phyloP scores from a whole-genome alignment of 495 filamentous ascomycete genomes.

The Penicillium steckii region DNA sequence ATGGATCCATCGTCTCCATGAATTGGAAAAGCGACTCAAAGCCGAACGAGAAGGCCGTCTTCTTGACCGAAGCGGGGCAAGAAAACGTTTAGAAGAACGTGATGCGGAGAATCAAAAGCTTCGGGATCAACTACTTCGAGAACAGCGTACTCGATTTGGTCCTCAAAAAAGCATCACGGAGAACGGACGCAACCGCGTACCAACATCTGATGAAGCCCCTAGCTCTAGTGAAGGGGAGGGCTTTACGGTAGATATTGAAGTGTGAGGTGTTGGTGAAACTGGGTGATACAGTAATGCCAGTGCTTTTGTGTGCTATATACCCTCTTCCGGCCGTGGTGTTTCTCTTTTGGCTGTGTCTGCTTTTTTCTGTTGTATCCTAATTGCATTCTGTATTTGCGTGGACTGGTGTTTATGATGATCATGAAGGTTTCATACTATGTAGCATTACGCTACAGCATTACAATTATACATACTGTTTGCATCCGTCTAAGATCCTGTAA shows the following conservation, averaged over 20 bases:
- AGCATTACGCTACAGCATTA: too few species aligned
- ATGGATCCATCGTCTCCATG: conserved; percentile 81
- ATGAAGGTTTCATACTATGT: too few species aligned
- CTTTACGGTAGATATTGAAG: conserved; percentile 45
- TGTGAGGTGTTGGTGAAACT: conserved; percentile 17
- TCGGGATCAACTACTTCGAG: conserved; percentile 64
- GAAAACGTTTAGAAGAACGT: conserved; percentile 81
- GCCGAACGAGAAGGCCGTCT: conserved; percentile 85
- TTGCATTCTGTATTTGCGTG: conserved; percentile 15
- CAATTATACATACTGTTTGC: too few species aligned
- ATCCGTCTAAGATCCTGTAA: too few species aligned
- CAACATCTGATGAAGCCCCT: conserved; percentile 29
- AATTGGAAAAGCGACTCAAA: conserved; percentile 86
- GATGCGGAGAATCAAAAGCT: conserved; percentile 75
- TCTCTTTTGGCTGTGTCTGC: conserved; percentile 5
- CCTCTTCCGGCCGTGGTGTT: conserved; percentile 3
- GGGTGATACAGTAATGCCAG: conserved; percentile 5
- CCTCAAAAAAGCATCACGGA: conserved; percentile 18
- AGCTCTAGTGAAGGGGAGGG: conserved; percentile 48
- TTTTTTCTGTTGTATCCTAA: conserved; percentile 5
- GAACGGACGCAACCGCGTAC: conserved; percentile 9
- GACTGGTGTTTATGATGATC: conserved; percentile 17
- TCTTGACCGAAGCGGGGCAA: conserved; percentile 77
- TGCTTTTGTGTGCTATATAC: conserved; percentile 22
- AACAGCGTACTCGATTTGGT: conserved; percentile 50